A percentile compares a stretch with the other conserved stretches of the same genome.
These are phyloP conservation scores for Stephanodiscus minutulus DNA, from an alignment of 108 stramenopile genomes.

Conservation along the genomic window DNA sequence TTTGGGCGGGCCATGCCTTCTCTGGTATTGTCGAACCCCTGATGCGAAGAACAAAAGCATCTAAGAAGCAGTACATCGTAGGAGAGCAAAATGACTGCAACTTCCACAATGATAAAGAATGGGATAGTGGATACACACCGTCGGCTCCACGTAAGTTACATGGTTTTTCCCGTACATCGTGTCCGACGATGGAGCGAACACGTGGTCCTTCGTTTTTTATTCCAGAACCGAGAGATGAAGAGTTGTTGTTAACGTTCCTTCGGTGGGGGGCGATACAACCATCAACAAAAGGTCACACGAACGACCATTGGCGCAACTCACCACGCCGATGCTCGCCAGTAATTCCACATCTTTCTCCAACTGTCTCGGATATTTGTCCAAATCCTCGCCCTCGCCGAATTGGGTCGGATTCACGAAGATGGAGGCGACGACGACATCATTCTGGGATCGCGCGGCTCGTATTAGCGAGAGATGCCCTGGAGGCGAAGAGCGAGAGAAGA, in stretches of 20 bases:
- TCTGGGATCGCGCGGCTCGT: slow-evolving; percentile 69
- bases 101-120: background rate
- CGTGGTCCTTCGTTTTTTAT: slow-evolving; percentile 57
- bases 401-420: slow-evolving; percentile 99
- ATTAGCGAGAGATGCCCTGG: slow-evolving; percentile 79
- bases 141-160: slow-evolving; percentile 69
- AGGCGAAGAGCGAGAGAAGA: background rate
- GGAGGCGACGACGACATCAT: slow-evolving; percentile 87
- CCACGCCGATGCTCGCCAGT: slow-evolving; percentile 70
- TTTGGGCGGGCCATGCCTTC: slow-evolving; percentile 88
- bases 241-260: background rate
- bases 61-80: background rate
- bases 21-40: slow-evolving; percentile 80
- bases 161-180: slow-evolving; percentile 82
- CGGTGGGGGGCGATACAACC: background rate
- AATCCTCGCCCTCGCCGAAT: slow-evolving; percentile 93
- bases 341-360: slow-evolving; percentile 79
- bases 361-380: slow-evolving; percentile 94
- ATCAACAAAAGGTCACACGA: background rate
- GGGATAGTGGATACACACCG: slow-evolving; percentile 29
- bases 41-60: background rate
- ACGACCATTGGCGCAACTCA: slow-evolving; percentile 23
- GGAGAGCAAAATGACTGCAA: background rate
- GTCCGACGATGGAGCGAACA: slow-evolving; percentile 73
- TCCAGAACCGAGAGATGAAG: background rate